Base-by-base conservation (phyloP, 2,329 filamentous ascomycete species). In the Apiospora phragmitis region DNA sequence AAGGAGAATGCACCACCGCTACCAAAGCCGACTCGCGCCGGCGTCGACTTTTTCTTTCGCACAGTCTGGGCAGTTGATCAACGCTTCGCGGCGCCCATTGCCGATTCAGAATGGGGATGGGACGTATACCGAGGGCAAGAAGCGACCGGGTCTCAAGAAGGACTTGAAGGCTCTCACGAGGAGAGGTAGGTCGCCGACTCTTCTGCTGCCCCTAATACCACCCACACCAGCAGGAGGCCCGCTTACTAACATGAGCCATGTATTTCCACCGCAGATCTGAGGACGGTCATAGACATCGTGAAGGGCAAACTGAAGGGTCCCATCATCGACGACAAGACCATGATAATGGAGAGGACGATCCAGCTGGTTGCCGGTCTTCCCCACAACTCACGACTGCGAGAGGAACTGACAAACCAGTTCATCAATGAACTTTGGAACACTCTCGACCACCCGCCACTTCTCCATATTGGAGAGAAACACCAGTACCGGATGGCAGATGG, bases 301-400 rank as follows among this genome's bases (percentile, higher is more conserved):
- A 86, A 87, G 69, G 85, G 83, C 72, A 90, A 93, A 80, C 79
- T 90, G 42, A 91, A 88, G 74, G 90, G 92, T 1, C 86, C 84
- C 88, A 66, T 91, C 14, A 81, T 89, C 6, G 91, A 95, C 75
- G 93, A 95, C 82, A 93, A 92, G 81, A 92, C 90, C 1, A 92
- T 93, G 85, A 83, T 94, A 62, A 93, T 94, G 89, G 92, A 94
- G 79, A 85, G 89, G 9, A 86, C 92, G 6, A 93, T 94, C 72
- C 88, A 91, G 83, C 84, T 94, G 21, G 91, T 93, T 6, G 86
- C 90, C 16, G 87, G 87, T 42, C 83, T 94, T 43, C 91, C 91
- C 0, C 81, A 86, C 67, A 83, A 87, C 69, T 94, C 92, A 1
- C 88, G 87, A 75, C 85, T 87, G 35, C 86, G 92, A 12, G 83